These are phyloP conservation scores for Phlyctochytrium arcticum DNA, from an alignment of 192 early-diverging fungal species.

Conservation along the genomic window DNA sequence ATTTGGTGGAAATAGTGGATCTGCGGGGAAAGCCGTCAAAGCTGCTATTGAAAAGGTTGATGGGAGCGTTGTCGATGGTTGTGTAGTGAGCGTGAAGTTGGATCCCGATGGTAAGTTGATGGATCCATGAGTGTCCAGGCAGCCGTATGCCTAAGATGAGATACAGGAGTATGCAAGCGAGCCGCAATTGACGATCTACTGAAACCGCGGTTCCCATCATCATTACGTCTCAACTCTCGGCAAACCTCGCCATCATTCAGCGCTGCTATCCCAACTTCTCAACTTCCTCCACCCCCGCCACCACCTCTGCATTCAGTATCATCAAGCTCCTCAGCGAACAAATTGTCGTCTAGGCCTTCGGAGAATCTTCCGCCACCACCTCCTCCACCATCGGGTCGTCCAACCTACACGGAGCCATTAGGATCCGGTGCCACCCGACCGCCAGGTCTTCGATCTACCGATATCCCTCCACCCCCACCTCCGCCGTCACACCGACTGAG, in stretches of 20 bases:
- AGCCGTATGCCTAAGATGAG: background rate
- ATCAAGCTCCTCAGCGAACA: no score
- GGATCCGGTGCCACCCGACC: no score
- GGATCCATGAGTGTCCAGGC: background rate
- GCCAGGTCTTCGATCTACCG: no score
- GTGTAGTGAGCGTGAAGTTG: background rate
- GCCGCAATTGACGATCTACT: conserved; percentile 6
- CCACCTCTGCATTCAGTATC: background rate
- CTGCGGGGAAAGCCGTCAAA: background rate
- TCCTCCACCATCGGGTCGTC: no score
- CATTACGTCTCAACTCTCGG: background rate
- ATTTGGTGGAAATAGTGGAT: background rate
- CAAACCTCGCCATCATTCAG: background rate
- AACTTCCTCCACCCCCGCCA: background rate
- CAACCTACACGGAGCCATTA: no score
- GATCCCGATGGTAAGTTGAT: conserved; percentile 18
- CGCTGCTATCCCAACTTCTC: background rate
- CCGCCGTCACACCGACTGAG: no score
- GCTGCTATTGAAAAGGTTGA: background rate
- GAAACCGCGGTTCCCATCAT: background rate
- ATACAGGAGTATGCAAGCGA: background rate
- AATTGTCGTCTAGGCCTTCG: no score
- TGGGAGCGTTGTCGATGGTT: background rate
- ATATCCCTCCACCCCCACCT: no score
- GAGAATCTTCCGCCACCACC: no score